phyloP scores from a whole-genome alignment of 352 stramenopile species.

The Phytophthora ohioensis region DNA sequence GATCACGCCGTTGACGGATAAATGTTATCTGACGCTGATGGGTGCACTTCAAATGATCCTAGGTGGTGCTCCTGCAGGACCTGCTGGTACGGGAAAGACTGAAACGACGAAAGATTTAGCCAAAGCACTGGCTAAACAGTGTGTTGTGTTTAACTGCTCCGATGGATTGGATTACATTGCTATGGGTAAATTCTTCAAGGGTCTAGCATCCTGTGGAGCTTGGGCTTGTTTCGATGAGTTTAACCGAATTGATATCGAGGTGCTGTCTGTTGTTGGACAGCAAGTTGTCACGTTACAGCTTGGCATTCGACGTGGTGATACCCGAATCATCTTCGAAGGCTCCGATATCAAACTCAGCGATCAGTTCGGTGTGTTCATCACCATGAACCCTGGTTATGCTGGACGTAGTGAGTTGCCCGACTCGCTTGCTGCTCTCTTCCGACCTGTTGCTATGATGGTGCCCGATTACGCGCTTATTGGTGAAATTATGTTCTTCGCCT shows the following conservation, averaged over 20 bases:
- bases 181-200: constrained; percentile 97
- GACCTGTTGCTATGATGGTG: constrained; percentile 93
- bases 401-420: constrained; percentile 89
- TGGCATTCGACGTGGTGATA: constrained; percentile 81
- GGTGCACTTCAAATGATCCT: constrained; percentile 96
- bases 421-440: constrained; percentile 87
- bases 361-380: constrained; percentile 93
- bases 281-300: constrained; percentile 94
- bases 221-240: constrained; percentile 94
- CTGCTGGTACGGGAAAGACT: constrained; percentile 95
- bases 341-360: constrained; percentile 95
- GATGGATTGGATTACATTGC: constrained; percentile 95
- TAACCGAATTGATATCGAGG: constrained; percentile 91
- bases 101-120: constrained; percentile 96
- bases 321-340: constrained; percentile 94
- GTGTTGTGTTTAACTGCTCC: constrained; percentile 95
- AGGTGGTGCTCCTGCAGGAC: constrained; percentile 92
- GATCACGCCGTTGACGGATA: constrained; percentile 97
- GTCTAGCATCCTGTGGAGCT: constrained; percentile 92
- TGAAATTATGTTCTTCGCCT: constrained; percentile 93
- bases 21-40: constrained; percentile 97
- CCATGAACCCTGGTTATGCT: constrained; percentile 92
- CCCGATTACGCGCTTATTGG: constrained; percentile 91
- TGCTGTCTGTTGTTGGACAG: constrained; percentile 88
- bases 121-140: constrained; percentile 96